phyloP scores from a whole-genome alignment of 176 grass and related monocot genomes.

The Saccharum spontaneum region DNA sequence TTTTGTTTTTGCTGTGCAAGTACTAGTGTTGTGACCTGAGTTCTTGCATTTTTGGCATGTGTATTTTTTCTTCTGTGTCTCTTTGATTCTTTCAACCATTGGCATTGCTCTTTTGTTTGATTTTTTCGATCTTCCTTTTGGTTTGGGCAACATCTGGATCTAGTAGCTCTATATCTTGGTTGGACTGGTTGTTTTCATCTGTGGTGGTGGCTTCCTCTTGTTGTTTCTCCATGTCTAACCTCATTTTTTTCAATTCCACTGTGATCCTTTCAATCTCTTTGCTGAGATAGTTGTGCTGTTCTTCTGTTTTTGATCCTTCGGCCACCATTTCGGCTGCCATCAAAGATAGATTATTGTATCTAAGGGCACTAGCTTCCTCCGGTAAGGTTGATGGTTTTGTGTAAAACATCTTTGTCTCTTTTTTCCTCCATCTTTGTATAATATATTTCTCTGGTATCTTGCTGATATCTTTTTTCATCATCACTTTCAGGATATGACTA shows the following conservation, averaged over 20 bases:
- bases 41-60: not conserved
- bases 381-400: not conserved
- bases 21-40: not conserved
- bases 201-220: not conserved
- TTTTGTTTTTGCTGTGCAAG: too few species aligned
- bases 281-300: not conserved
- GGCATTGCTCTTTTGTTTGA: not conserved
- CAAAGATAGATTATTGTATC: not conserved
- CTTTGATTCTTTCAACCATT: not conserved
- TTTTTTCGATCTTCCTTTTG: not conserved
- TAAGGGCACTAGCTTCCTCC: not conserved
- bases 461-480: not conserved
- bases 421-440: not conserved
- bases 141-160: not conserved
- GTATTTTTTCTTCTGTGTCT: not conserved
- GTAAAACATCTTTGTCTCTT: not conserved
- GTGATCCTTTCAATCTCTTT: not conserved
- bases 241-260: too few species aligned
- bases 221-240: rapidly evolving
- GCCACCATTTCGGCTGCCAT: not conserved
- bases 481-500: not conserved
- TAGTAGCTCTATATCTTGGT: not conserved
- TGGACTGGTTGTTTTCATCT: not conserved
- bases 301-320: not conserved
- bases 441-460: not conserved